Percentiles rank a stretch among this genome's conserved stretches.
These are phyloP conservation scores for Plectosphaerella sp. DNA, from an alignment of 2,329 filamentous ascomycete genomes.

Conservation along the genomic window DNA sequence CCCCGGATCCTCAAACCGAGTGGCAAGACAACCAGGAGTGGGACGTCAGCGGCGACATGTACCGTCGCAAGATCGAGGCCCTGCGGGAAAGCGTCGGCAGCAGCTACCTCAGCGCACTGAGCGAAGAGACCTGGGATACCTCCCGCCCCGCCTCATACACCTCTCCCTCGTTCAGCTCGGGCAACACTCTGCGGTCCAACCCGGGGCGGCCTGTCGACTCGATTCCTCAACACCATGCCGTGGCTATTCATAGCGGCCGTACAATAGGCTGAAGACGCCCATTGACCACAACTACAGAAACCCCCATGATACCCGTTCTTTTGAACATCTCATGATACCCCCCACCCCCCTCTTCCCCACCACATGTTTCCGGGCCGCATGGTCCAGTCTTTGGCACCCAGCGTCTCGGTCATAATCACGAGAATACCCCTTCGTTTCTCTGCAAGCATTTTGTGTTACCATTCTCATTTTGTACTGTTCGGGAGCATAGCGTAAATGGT, in stretches of 20 bases:
- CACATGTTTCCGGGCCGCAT: constrained; percentile 1
- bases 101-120: constrained; percentile 80
- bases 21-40: constrained; percentile 51
- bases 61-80: constrained; percentile 83
- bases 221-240: constrained; percentile 25
- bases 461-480: constrained; percentile 19
- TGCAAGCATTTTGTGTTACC: constrained; percentile 10
- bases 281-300: constrained; percentile 1
- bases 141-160: constrained; percentile 31
- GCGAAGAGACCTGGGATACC: constrained; percentile 66
- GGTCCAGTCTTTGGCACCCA: constrained; percentile 10
- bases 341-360: constrained; percentile 5
- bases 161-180: constrained; percentile 29
- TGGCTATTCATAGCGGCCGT: constrained; percentile 49
- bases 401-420: constrained; percentile 6
- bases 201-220: constrained; percentile 23
- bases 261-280: constrained; percentile 37
- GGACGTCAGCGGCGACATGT: constrained; percentile 69
- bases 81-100: constrained; percentile 81
- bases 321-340: constrained; percentile 16
- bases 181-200: constrained; percentile 30
- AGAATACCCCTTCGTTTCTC: constrained; percentile 8
- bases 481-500: constrained; percentile 36
- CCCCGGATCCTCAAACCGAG: constrained; percentile 23
- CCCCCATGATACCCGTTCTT: constrained; percentile 11